phyloP scores from a whole-genome alignment of 2,329 filamentous ascomycete species.

The Erysiphe pulchra region DNA sequence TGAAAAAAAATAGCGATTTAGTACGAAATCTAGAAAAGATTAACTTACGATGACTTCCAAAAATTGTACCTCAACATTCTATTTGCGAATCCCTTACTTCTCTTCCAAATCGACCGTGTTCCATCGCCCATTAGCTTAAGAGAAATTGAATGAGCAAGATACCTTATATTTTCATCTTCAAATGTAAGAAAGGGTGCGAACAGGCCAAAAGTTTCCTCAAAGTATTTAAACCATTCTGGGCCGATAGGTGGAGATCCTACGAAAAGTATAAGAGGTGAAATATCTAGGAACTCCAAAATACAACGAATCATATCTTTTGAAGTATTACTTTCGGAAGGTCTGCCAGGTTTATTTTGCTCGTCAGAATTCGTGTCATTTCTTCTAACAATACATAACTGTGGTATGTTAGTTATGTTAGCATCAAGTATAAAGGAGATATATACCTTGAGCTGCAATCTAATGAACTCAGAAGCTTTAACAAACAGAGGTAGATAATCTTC shows the following conservation, averaged over 20 bases:
- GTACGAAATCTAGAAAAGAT: neutral
- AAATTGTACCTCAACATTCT: slow-evolving; percentile 10
- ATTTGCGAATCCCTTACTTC: slow-evolving; percentile 4
- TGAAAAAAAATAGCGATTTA: neutral
- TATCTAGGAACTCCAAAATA: slow-evolving; percentile 30
- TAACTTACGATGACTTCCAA: slow-evolving; percentile 15
- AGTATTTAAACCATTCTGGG: slow-evolving; percentile 14
- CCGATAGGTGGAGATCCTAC: slow-evolving; percentile 16
- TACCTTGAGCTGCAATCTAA: slow-evolving; percentile 31
- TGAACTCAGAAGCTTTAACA: slow-evolving; percentile 26
- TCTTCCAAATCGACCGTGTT: slow-evolving; percentile 7
- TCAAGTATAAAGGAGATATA: slow-evolving; percentile 1
- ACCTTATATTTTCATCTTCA: slow-evolving; percentile 13
- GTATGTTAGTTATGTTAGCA: slow-evolving; percentile 2
- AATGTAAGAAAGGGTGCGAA: slow-evolving; percentile 11
- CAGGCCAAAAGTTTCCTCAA: slow-evolving; percentile 10
- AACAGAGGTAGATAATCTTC: slow-evolving; percentile 29
- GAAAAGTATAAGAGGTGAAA: slow-evolving; percentile 24
- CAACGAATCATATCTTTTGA: slow-evolving; percentile 21
- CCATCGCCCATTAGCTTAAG: slow-evolving; percentile 10
- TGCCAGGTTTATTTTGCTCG: slow-evolving; percentile 17
- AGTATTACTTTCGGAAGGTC: slow-evolving; percentile 16
- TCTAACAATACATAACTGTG: slow-evolving; percentile 6
- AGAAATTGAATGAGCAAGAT: slow-evolving; percentile 10
- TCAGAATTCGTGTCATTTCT: slow-evolving; percentile 10